These are phyloP conservation scores for Henckelia pumila DNA, from an alignment of 257 asterid species.

Conservation along the genomic window DNA sequence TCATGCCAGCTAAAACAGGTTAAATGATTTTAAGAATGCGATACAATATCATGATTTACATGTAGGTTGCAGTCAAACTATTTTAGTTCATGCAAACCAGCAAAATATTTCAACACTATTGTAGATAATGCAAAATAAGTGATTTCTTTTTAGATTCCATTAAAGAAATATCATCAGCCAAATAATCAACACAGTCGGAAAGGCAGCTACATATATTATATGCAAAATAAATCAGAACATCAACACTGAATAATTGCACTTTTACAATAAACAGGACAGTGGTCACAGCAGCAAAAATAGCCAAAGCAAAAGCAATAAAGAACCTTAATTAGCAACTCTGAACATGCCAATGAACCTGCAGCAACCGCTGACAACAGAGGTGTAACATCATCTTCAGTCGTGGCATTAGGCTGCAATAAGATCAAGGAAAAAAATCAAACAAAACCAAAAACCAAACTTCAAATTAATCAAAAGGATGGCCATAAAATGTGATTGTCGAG, in stretches of 20 bases:
- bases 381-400: slow-evolving; percentile 81
- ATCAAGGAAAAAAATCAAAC: slow-evolving; percentile 19
- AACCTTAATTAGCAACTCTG: slow-evolving; percentile 79
- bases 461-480: background rate
- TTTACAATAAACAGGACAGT: background rate
- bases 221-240: slow-evolving; percentile 2
- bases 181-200: background rate
- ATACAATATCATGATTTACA: background rate
- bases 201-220: background rate
- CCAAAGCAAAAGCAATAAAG: slow-evolving; percentile 7
- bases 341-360: slow-evolving; percentile 78
- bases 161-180: background rate
- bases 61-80: background rate
- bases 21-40: background rate
- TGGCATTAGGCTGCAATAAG: slow-evolving; percentile 73
- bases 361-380: slow-evolving; percentile 92
- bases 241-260: background rate
- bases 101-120: background rate
- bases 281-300: slow-evolving; percentile 1
- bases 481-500: background rate
- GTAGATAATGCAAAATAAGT: background rate
- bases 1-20: background rate
- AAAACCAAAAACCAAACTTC: background rate
- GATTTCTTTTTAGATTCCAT: background rate
- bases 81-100: slow-evolving; percentile 2